Conservation (phyloP, 2,329 filamentous ascomycete species). For the Exophiala lecanii-corni region DNA sequence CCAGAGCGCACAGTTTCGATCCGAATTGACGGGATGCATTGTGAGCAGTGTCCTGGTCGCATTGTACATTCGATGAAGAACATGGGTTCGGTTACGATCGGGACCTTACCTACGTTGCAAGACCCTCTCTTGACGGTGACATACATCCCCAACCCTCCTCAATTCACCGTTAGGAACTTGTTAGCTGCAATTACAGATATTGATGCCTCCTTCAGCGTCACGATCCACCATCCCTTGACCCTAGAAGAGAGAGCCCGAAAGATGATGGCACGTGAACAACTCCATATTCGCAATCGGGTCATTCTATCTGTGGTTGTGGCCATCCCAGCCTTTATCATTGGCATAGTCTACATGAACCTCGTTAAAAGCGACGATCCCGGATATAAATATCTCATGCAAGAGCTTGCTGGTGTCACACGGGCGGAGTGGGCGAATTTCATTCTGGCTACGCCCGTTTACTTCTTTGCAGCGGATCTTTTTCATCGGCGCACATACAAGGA, state of each 20-base stretch:
- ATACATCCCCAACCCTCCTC: slow-evolving; percentile 64
- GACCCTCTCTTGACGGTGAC: slow-evolving; percentile 65
- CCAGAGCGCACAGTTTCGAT: slow-evolving; percentile 56
- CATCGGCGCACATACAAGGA: slow-evolving; percentile 76
- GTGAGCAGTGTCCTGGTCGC: slow-evolving; percentile 60
- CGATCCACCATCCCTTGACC: slow-evolving; percentile 73
- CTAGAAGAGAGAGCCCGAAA: slow-evolving; percentile 74
- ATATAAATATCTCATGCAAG: slow-evolving; percentile 52
- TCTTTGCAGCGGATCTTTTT: slow-evolving; percentile 81
- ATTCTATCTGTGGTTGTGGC: slow-evolving; percentile 64
- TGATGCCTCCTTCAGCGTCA: slow-evolving; percentile 62
- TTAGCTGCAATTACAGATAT: slow-evolving; percentile 61
- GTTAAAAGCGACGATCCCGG: slow-evolving; percentile 43
- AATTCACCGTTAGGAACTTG: slow-evolving; percentile 71
- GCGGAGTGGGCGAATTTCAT: slow-evolving; percentile 75
- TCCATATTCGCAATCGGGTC: slow-evolving; percentile 63
- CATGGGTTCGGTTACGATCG: slow-evolving; percentile 25
- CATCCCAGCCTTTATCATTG: slow-evolving; percentile 80
- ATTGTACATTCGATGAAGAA: slow-evolving; percentile 30
- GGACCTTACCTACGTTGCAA: slow-evolving; percentile 47
- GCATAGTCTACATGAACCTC: slow-evolving; percentile 86
- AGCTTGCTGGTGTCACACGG: slow-evolving; percentile 69
- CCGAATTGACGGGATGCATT: slow-evolving; percentile 66
- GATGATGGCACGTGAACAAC: slow-evolving; percentile 67
- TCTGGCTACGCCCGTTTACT: slow-evolving; percentile 79